These are phyloP conservation scores for Syncephalastrum racemosum DNA, from an alignment of 371 early-diverging fungal species.

Conservation along the genomic window DNA sequence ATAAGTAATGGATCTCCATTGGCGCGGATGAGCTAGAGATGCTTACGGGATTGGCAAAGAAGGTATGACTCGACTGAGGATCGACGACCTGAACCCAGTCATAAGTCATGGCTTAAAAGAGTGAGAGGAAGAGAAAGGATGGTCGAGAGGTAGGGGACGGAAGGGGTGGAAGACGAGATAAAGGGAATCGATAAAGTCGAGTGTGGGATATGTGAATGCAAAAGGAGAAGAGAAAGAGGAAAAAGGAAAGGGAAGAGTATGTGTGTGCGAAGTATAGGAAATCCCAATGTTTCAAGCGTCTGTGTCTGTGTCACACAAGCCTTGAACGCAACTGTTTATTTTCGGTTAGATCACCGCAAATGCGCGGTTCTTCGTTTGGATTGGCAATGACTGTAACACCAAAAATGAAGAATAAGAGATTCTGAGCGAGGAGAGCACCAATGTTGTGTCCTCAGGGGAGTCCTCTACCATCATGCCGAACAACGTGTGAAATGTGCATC, in stretches of 20 bases:
- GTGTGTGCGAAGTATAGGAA: neutral
- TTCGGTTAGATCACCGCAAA: too few species aligned
- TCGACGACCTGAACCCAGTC: conserved; percentile 83
- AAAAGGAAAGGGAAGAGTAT: conserved; percentile 4
- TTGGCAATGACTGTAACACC: too few species aligned
- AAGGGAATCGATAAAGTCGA: neutral
- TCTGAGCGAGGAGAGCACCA: too few species aligned
- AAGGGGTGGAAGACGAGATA: neutral
- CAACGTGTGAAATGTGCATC: too few species aligned
- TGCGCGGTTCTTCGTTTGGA: too few species aligned
- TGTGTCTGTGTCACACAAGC: too few species aligned
- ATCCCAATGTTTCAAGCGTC: conserved; percentile 2
- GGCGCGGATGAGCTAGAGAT: neutral
- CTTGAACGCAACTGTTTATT: too few species aligned
- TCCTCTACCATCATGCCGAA: too few species aligned
- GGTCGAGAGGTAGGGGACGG: neutral
- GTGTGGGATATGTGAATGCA: conserved; percentile 2
- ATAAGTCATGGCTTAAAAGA: conserved; percentile 9
- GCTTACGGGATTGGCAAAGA: conserved; percentile 81
- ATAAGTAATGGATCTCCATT: neutral
- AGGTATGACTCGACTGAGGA: conserved; percentile 74
- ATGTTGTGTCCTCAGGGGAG: too few species aligned
- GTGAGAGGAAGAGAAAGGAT: neutral
- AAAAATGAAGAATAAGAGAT: too few species aligned
- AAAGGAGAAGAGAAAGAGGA: conserved; percentile 9